These are phyloP conservation scores for Podospora sp. DNA, from an alignment of 495 filamentous ascomycete genomes.

Conservation along the genomic window DNA sequence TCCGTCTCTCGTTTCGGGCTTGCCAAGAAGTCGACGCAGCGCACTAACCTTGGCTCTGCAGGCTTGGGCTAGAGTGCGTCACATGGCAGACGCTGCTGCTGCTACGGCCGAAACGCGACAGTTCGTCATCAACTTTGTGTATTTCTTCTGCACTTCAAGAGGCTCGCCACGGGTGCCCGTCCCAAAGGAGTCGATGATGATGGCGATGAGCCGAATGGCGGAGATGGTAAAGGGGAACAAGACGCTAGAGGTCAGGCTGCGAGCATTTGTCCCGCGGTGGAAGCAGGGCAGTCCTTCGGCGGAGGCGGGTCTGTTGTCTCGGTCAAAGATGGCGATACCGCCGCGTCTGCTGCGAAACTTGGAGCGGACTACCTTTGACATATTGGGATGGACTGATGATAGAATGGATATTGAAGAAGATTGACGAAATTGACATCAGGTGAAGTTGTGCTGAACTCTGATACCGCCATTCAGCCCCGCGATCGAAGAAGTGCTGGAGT, in stretches of 20 bases:
- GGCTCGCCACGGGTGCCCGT: neutral
- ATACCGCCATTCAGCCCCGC: too few species aligned
- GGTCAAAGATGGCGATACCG: conserved; percentile 12
- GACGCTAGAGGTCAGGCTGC: conserved; percentile 2
- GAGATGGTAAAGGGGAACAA: conserved; percentile 4
- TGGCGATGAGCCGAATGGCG: neutral
- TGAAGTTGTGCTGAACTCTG: neutral
- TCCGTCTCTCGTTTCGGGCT: neutral
- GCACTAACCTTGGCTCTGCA: neutral
- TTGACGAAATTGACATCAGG: too few species aligned
- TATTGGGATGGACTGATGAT: conserved; percentile 7
- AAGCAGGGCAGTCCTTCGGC: neutral
- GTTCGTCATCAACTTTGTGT: conserved; percentile 17
- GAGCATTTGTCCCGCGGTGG: conserved; percentile 2
- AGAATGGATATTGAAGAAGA: neutral
- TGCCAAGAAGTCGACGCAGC: neutral
- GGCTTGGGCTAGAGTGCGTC: neutral
- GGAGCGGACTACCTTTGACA: conserved; percentile 31
- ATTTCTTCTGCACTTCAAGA: conserved; percentile 11
- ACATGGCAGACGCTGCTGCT: neutral
- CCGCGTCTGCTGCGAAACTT: conserved; percentile 33
- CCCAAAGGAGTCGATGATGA: neutral
- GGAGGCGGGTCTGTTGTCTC: neutral
- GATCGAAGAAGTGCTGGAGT: too few species aligned
- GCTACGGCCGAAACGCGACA: neutral